A percentile compares a stretch with the other conserved stretches of the same genome.
Conservation (phyloP, 768 basidiomycete genomes). For the Suillus decipiens region DNA sequence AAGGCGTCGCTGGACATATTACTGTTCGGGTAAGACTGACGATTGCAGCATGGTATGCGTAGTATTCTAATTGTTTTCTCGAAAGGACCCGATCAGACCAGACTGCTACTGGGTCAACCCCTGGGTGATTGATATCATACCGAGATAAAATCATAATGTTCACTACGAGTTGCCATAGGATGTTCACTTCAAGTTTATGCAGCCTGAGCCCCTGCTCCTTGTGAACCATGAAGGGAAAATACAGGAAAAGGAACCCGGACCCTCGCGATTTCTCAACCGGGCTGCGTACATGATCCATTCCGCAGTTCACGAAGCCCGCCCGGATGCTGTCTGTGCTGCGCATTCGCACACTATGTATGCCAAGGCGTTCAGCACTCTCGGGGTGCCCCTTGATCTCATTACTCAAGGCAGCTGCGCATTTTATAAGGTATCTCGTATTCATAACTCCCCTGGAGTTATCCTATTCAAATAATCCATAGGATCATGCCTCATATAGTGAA, state of each 20-base stretch:
- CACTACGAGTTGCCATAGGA: conserved; percentile 29
- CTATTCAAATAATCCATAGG: conserved; percentile 16
- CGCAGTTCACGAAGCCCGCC: conserved; percentile 35
- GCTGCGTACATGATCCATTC: conserved; percentile 42
- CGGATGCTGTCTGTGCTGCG: conserved; percentile 37
- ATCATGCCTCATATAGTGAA: conserved; percentile 31
- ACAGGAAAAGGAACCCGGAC: conserved; percentile 34
- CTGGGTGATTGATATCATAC: conserved; percentile 31
- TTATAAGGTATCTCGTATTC: conserved; percentile 24
- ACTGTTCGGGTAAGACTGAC: conserved; percentile 38
- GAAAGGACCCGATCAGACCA: conserved; percentile 40
- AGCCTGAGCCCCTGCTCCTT: conserved; percentile 45
- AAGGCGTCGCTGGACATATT: conserved; percentile 53
- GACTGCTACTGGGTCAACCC: conserved; percentile 54
- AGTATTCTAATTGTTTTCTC: background rate
- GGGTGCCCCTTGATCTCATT: conserved; percentile 31
- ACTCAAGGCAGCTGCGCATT: conserved; percentile 38
- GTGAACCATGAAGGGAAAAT: conserved; percentile 42
- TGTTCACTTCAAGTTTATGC: conserved; percentile 48
- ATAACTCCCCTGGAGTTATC: background rate
- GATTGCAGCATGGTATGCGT: background rate
- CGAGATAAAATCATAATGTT: background rate
- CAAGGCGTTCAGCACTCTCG: conserved; percentile 40
- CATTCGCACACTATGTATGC: conserved; percentile 38
- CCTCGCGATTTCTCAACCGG: conserved; percentile 34